These are phyloP conservation scores for Lipomyces orientalis DNA, from an alignment of 805 yeast genomes.

Conservation along the genomic window DNA sequence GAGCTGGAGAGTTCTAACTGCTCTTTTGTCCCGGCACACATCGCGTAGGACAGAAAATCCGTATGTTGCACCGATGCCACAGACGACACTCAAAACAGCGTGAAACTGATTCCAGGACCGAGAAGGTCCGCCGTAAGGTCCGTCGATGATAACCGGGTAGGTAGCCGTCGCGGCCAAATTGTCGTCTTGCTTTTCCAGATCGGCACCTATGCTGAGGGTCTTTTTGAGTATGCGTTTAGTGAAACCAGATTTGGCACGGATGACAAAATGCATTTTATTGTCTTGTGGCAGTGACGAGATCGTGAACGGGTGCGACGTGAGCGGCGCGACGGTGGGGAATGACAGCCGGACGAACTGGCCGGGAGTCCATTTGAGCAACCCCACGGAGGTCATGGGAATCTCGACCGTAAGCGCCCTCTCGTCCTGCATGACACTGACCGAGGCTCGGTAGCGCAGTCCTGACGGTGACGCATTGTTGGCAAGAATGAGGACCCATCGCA, in stretches of 20 bases:
- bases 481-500: conserved; percentile 29
- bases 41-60: conserved; percentile 47
- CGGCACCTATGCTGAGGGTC: neutral
- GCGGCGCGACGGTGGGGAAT: conserved; percentile 36
- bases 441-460: conserved; percentile 29
- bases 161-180: neutral
- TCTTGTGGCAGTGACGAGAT: conserved; percentile 49
- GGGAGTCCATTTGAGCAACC: conserved; percentile 32
- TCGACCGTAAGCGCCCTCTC: conserved; percentile 7
- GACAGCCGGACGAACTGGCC: conserved; percentile 37
- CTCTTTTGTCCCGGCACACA: neutral
- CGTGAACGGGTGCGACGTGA: conserved; percentile 44
- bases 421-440: conserved; percentile 16
- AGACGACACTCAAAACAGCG: conserved; percentile 48
- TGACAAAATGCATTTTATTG: conserved; percentile 50
- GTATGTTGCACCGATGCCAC: conserved; percentile 57
- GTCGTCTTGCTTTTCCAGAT: neutral
- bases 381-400: conserved; percentile 18
- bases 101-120: conserved; percentile 54
- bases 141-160: conserved; percentile 51
- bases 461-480: conserved; percentile 22
- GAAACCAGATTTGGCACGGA: conserved; percentile 41
- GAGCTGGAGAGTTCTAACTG: neutral
- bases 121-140: conserved; percentile 55
- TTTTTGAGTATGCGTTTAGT: conserved; percentile 19